phyloP scores from a whole-genome alignment of 345 rosid species.

The Aegle marmelos region DNA sequence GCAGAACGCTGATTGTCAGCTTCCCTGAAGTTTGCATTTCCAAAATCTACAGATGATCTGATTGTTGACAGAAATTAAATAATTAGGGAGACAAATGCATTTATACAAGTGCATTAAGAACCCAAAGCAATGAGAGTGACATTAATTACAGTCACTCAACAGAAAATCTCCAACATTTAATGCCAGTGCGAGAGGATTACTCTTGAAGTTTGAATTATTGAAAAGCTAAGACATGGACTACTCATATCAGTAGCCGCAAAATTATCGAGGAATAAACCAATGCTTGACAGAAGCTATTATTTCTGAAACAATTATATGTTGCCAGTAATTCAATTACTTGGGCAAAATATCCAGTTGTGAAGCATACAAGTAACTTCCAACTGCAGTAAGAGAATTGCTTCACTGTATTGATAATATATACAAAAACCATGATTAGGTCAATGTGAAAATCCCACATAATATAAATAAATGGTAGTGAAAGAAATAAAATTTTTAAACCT shows the following conservation, averaged over 20 bases:
- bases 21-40: constrained; percentile 50
- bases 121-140: not conserved
- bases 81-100: not conserved
- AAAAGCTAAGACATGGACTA: not conserved
- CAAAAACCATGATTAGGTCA: too few relatives aligned
- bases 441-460: not conserved
- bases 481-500: not conserved
- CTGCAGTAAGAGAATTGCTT: not conserved
- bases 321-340: not conserved
- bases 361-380: not conserved
- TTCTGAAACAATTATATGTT: not conserved
- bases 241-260: not conserved
- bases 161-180: not conserved
- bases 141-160: not conserved
- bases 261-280: not conserved
- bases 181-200: not conserved
- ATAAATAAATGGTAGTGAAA: not conserved
- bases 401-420: not conserved
- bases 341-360: not conserved
- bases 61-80: constrained; percentile 24
- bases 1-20: constrained; percentile 47
- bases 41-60: constrained; percentile 57
- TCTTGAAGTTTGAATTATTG: not conserved
- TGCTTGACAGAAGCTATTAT: not conserved
- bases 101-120: not conserved